Evolutionary conservation across 148 eudicot genomes (phyloP).

Genomic region (Cornus controversa): DNA sequence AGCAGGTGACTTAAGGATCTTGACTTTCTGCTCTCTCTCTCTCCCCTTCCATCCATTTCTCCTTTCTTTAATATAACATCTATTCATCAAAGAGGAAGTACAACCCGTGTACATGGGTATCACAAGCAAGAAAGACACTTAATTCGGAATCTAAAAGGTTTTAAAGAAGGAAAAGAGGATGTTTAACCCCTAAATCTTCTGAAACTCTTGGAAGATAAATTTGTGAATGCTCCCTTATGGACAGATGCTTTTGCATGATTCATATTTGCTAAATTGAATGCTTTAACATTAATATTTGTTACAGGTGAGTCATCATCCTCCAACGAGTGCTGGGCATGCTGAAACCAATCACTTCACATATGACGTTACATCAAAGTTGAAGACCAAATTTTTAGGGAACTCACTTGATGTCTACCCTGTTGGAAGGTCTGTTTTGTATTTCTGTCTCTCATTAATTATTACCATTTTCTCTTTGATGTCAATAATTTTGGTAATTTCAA

Average conservation of each 20-base stretch:
- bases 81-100: no score
- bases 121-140: not conserved
- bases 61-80: no score
- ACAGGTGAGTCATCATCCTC: conserved; percentile 96
- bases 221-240: not conserved
- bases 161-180: not conserved
- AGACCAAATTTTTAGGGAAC: conserved; percentile 82
- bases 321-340: conserved; percentile 93
- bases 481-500: no score
- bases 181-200: no score
- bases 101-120: not conserved
- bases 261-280: not conserved
- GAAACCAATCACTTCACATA: conserved; percentile 84
- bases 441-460: not conserved
- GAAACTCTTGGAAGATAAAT: not conserved
- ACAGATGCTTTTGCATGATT: not conserved
- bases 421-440: conserved; percentile 57
- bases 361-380: conserved; percentile 86
- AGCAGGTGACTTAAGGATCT: conserved; percentile 53
- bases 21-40: not conserved
- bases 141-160: not conserved
- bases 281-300: not conserved
- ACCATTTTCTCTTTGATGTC: not conserved
- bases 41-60: no score
- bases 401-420: conserved; percentile 86